Conservation (phyloP, 371 early-diverging fungal genomes). For the Mucor circinelloides region DNA sequence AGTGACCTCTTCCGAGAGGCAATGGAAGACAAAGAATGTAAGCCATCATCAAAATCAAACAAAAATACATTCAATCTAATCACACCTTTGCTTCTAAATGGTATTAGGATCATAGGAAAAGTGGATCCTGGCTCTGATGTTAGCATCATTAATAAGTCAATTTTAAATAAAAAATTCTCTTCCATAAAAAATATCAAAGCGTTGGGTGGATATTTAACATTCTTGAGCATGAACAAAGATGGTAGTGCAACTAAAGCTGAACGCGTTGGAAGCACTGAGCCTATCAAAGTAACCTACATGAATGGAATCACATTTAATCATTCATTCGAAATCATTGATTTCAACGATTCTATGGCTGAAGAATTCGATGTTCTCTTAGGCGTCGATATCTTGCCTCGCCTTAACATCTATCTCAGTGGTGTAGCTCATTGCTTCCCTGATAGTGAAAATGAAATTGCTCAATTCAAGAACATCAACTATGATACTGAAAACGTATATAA, state of each 20-base stretch:
- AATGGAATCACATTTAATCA: background rate
- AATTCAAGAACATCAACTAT: no score
- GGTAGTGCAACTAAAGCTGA: background rate
- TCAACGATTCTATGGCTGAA: background rate
- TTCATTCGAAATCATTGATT: background rate
- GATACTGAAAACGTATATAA: no score
- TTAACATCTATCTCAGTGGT: background rate
- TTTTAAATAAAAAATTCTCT: background rate
- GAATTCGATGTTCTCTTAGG: conserved; percentile 1
- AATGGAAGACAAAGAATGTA: no score
- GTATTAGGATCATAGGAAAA: background rate
- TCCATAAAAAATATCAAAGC: background rate
- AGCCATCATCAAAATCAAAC: no score
- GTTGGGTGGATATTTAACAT: background rate
- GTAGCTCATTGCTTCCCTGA: conserved; percentile 17
- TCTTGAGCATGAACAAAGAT: background rate
- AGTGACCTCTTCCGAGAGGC: no score
- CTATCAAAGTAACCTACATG: background rate
- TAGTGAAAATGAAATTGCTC: no score
- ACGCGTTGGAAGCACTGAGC: conserved; percentile 1
- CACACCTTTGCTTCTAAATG: conserved; percentile 6
- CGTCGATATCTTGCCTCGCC: background rate
- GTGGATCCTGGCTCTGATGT: conserved; percentile 9
- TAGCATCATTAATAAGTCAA: background rate
- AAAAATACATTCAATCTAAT: background rate